Percentiles rank a stretch among this genome's conserved stretches.
These are phyloP conservation scores for Daldinia concentrica DNA, from an alignment of 495 filamentous ascomycete genomes.

Conservation along the genomic window DNA sequence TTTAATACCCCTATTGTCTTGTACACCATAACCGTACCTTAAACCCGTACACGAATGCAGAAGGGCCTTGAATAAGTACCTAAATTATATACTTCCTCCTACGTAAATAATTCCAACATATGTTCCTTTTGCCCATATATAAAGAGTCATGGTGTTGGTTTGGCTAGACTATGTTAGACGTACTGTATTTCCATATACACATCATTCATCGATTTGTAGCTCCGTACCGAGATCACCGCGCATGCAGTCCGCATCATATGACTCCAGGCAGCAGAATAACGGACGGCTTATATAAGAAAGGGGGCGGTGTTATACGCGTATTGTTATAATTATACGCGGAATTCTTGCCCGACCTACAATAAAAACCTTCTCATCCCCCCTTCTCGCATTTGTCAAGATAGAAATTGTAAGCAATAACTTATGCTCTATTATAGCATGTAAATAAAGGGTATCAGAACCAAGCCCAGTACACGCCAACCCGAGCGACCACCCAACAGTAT, in stretches of 20 bases:
- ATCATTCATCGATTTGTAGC: neutral
- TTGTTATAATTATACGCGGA: neutral
- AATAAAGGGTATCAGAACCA: conserved; percentile 10
- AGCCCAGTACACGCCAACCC: conserved; percentile 2
- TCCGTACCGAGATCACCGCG: neutral
- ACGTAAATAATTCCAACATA: too few species aligned
- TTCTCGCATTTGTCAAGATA: neutral
- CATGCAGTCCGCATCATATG: neutral
- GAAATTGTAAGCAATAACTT: neutral
- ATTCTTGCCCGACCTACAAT: neutral
- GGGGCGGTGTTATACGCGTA: neutral
- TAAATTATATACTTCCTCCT: too few species aligned
- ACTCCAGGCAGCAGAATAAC: conserved; percentile 5
- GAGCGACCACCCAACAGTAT: neutral
- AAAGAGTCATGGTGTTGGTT: too few species aligned
- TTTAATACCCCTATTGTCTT: too few species aligned
- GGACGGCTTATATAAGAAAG: neutral
- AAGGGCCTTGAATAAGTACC: too few species aligned
- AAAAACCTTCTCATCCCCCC: neutral
- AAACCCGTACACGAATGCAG: too few species aligned
- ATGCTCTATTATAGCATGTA: neutral
- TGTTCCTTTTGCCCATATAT: too few species aligned
- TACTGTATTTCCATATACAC: neutral
- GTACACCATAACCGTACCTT: too few species aligned
- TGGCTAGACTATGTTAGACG: too few species aligned